phyloP scores from a whole-genome alignment of 2,329 filamentous ascomycete genomes.

The Lecanicillium sp. region DNA sequence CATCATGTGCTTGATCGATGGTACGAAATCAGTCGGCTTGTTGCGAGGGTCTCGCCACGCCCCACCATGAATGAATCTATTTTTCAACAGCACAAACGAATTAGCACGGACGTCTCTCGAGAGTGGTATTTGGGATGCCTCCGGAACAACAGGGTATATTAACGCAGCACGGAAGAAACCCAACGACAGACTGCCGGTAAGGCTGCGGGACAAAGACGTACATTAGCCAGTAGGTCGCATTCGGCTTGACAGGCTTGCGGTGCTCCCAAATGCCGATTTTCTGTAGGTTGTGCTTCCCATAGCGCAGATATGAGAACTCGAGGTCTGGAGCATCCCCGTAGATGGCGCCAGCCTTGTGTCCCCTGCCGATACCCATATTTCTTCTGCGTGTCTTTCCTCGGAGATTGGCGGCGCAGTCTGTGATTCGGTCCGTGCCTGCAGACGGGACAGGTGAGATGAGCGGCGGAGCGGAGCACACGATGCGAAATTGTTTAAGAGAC shows the following conservation, averaged over 20 bases:
- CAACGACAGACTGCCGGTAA: too few species aligned
- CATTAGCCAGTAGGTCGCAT: constrained; percentile 31
- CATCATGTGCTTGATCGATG: constrained; percentile 39
- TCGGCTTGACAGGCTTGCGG: constrained; percentile 16
- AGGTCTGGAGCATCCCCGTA: constrained; percentile 17
- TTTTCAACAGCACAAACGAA: constrained; percentile 15
- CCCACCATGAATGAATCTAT: constrained; percentile 54
- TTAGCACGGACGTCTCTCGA: constrained; percentile 1
- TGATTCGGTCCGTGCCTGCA: neutral
- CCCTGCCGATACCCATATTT: constrained; percentile 9
- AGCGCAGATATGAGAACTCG: constrained; percentile 29
- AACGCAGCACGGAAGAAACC: too few species aligned
- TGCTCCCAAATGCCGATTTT: constrained; percentile 41
- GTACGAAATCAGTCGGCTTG: constrained; percentile 38
- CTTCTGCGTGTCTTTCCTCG: neutral
- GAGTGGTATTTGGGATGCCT: neutral
- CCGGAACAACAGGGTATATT: too few species aligned
- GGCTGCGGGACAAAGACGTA: constrained; percentile 19
- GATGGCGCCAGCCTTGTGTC: constrained; percentile 11
- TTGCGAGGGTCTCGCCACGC: constrained; percentile 56
- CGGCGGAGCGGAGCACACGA: neutral
- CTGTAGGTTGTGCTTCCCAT: constrained; percentile 37
- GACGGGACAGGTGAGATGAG: neutral
- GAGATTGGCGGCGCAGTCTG: neutral
- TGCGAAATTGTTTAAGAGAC: too few species aligned